phyloP scores from a whole-genome alignment of 129 eudicot species.

The Kitagawia praeruptora region DNA sequence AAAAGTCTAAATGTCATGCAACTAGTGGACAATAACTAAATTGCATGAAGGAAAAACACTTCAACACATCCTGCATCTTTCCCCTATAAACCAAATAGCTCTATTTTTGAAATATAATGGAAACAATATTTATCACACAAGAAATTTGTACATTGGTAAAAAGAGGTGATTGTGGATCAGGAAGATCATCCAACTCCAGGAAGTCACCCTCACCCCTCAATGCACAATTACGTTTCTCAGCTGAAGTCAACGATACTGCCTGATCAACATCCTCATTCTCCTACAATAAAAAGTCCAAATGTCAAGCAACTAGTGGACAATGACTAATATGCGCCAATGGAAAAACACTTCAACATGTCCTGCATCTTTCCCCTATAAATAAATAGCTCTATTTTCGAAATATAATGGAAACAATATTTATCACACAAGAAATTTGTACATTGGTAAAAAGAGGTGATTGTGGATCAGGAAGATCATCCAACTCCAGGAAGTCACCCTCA shows the following conservation, averaged over 20 bases:
- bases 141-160: constrained; percentile 22
- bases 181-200: constrained; percentile 68
- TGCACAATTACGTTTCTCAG: constrained; percentile 23
- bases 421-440: neutral
- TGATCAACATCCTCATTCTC: constrained; percentile 15
- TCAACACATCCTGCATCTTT: neutral
- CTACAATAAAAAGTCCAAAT: constrained; percentile 16
- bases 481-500: constrained; percentile 64
- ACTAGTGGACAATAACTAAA: neutral
- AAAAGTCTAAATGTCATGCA: neutral
- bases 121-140: neutral
- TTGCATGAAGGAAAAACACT: neutral
- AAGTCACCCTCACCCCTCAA: constrained; percentile 51
- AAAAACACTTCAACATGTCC: neutral
- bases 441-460: constrained; percentile 38
- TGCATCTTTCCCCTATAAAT: neutral
- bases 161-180: constrained; percentile 27
- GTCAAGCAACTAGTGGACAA: neutral
- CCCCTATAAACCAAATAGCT: neutral
- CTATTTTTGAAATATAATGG: neutral
- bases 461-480: constrained; percentile 51
- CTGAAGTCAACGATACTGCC: constrained; percentile 3
- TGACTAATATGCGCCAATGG: neutral
- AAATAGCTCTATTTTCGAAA: neutral
- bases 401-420: neutral